These are phyloP conservation scores for Didymella keratinophila DNA, from an alignment of 2,329 filamentous ascomycete species.

Conservation along the genomic window DNA sequence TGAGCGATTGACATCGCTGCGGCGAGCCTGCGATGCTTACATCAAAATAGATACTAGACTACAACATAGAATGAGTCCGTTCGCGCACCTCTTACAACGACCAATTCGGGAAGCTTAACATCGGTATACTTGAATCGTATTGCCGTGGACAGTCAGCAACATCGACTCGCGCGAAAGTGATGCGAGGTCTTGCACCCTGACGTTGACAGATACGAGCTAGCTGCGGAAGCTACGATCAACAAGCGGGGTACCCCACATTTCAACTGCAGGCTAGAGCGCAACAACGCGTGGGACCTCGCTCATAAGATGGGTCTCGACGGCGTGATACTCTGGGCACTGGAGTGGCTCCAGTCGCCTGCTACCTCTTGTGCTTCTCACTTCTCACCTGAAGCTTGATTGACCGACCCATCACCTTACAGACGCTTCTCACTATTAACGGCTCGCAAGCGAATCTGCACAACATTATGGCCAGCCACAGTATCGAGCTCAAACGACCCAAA, in stretches of 20 bases:
- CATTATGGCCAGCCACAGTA: constrained; percentile 10
- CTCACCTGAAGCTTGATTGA: background rate
- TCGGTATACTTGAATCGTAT: background rate
- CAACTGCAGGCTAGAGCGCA: background rate
- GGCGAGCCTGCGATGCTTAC: too few species aligned
- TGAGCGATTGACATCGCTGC: constrained; percentile 25
- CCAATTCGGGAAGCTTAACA: background rate
- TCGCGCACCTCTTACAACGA: too few species aligned
- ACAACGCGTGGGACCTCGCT: background rate
- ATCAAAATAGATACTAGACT: background rate
- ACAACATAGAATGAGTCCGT: background rate
- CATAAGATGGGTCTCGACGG: background rate
- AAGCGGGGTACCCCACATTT: constrained; percentile 18
- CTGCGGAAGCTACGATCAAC: constrained; percentile 1
- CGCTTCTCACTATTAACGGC: too few species aligned
- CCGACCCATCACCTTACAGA: background rate
- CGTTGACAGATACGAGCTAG: background rate
- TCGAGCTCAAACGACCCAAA: constrained; percentile 42
- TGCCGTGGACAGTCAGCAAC: background rate
- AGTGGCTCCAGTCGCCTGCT: background rate
- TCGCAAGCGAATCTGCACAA: background rate
- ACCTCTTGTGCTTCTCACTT: background rate
- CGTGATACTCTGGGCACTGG: background rate
- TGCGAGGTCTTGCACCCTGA: constrained; percentile 3
- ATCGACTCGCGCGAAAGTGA: constrained; percentile 3